Base-by-base conservation (phyloP, 768 basidiomycete genomes). In the Fomitopsis serialis region DNA sequence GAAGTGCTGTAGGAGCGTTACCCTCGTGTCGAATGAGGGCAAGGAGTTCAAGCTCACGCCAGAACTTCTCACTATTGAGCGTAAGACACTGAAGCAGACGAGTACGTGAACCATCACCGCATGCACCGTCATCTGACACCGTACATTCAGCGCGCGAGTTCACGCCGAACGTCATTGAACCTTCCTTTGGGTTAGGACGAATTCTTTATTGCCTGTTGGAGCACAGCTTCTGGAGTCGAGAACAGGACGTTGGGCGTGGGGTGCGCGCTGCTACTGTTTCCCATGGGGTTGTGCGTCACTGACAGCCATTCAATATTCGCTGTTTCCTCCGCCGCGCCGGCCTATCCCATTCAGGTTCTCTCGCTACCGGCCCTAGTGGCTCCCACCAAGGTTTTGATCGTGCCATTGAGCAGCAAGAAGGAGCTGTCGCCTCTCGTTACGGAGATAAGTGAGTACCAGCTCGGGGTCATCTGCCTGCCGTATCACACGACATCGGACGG, bases 131-230 rank as follows among this genome's bases (percentile, higher is more conserved):
- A 66, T 61, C 53, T 66, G 66, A 65, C 63, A 51, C 51, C 59
- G 24, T 49, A 46, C 48, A 52, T 50, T 53, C 65, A 97, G 94
- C 92, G 59, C 91, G 96, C 59, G 95, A 98, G 72, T 97, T 80
- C 72, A 92, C 85, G 52, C 97, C 96, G 35, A 98, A 98, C 70
- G 97, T 99, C 69, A 96, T 98, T 68, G 96, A 98, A 68, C 95
- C 97, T 22, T 99, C 97, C 3, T 97, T 98, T 71, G 96, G 97
- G 55, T 82, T 98, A 60, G 96, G 96, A 50, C 92, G 96, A 51
- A 97, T 98, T 63, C 76, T 98, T 44, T 98, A 98, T 70, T 84
- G 82, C 25, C 77, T 98, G 48, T 83, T 99, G 32, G 97, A 99
- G 70, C 97, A 98, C 75, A 84, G 81, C 62, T 99, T 87, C 78